Base-by-base conservation (phyloP, 2,329 filamentous ascomycete species). In the Epichloe sylvatica region DNA sequence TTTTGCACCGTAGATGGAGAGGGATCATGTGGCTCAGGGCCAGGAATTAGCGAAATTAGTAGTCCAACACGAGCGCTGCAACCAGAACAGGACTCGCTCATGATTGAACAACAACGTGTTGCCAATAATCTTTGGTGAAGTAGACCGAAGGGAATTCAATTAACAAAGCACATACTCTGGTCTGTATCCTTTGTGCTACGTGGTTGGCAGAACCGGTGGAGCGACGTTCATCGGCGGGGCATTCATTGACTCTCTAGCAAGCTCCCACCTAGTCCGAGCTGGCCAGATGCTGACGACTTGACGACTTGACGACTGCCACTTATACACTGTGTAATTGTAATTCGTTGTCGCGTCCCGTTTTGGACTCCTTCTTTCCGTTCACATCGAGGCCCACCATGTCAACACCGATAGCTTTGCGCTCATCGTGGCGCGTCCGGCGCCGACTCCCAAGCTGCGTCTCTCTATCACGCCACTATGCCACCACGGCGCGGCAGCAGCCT, bases 401-500 rank as follows among this genome's bases (percentile, higher is more conserved):
- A 39, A 44, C 46, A n/a, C 43, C 36, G 33, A 35, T 33, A 38
- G 37, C 46, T 19, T 25, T 38, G 43, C 46, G 50, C 44, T 23
- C 30, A 23, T 43, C 23, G 23, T 5, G 35, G 25, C 46, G 50
- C 4, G 7, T 34, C 4, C 17, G 41, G 19, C 23, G 43, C 21
- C 43, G n/a, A 23, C 34, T 37, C n/a, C 35, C 30, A 15, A 30
- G 15, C 19, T 43, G 19, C 17, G 17, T 15, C 15, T 30, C 38
- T 8, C 33, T 15, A 17, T 23, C 46, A 23, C 42, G 57, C 25
- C 50, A 55, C 25, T 57, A 52, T 12, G 53, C 58, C 48, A 59
- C 61, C 41, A 43, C 41, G 25, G 7, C 25, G 41, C 41, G n/a
- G 19, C 58, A 65, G 13, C 72, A 51, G 46, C 40, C 17, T 12